Evolutionary conservation across 192 early-diverging fungal genomes (phyloP).

Genomic region (Endogone sp.): DNA sequence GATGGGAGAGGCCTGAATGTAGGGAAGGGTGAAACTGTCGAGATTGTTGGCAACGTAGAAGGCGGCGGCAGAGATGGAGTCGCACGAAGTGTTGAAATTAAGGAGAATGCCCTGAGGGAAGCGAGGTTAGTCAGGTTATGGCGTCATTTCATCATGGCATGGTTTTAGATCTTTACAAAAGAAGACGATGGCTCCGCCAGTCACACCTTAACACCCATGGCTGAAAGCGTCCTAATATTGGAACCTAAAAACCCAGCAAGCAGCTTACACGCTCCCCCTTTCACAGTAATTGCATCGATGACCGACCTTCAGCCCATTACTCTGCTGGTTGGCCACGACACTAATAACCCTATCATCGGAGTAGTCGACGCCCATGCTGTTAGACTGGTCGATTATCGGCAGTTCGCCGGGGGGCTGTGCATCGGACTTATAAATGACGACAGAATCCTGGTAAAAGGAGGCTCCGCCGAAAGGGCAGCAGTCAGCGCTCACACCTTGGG

Average conservation of each 20-base stretch:
- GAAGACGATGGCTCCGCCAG: neutral
- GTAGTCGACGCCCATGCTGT: neutral
- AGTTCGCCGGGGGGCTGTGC: neutral
- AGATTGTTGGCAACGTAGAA: neutral
- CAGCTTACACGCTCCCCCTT: too few species aligned
- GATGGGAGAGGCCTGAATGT: neutral
- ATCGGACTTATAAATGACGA: neutral
- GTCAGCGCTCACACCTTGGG: neutral
- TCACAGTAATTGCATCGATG: too few species aligned
- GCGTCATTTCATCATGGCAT: too few species aligned
- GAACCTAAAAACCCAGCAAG: too few species aligned
- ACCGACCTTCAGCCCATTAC: neutral
- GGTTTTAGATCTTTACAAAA: too few species aligned
- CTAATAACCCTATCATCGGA: neutral
- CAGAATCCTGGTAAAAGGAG: neutral
- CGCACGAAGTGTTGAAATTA: neutral
- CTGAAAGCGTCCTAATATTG: neutral
- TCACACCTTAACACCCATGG: neutral
- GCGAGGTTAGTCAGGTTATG: neutral
- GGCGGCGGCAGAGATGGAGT: neutral
- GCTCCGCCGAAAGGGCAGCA: neutral
- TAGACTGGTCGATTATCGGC: neutral
- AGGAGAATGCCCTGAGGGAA: neutral
- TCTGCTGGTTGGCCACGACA: neutral
- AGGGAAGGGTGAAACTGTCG: neutral